Percentiles rank a stretch among this genome's conserved stretches.
These are phyloP conservation scores for Silene conica DNA, from an alignment of 148 eudicot species.

Conservation along the genomic window DNA sequence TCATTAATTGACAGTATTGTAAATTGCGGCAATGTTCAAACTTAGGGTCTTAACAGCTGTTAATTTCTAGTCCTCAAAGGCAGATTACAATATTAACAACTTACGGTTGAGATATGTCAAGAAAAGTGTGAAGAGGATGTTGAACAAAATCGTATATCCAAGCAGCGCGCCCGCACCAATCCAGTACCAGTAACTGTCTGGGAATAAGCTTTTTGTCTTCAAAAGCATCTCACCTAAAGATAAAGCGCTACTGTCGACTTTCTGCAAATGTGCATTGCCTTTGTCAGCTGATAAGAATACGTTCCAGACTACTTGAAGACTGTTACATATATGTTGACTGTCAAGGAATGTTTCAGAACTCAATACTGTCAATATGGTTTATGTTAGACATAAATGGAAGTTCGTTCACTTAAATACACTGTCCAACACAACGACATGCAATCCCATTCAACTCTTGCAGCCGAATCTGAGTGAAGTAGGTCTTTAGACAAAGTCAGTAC, in stretches of 20 bases:
- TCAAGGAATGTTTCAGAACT: not conserved
- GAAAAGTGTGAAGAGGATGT: conserved; percentile 73
- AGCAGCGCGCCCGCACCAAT: conserved; percentile 90
- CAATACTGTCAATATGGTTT: not conserved
- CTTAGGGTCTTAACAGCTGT: not conserved
- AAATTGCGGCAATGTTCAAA: not conserved
- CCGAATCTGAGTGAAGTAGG: not conserved
- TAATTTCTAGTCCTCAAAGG: not conserved
- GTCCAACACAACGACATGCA: not conserved
- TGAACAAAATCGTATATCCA: conserved; percentile 72
- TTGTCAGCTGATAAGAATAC: conserved; percentile 11
- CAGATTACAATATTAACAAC: conserved; percentile 29
- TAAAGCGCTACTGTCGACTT: conserved; percentile 49
- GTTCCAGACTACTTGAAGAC: not conserved
- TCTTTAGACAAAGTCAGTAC: not conserved
- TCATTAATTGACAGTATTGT: not conserved
- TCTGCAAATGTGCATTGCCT: conserved; percentile 36
- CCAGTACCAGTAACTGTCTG: conserved; percentile 92
- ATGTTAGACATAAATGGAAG: not conserved
- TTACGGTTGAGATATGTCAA: conserved; percentile 89
- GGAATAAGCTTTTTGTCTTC: conserved; percentile 75
- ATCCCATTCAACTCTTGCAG: too few species aligned
- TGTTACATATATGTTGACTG: not conserved
- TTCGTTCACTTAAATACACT: not conserved
- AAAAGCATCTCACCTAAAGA: conserved; percentile 76